These are phyloP conservation scores for Lasiodiplodia gonubiensis DNA, from an alignment of 2,329 filamentous ascomycete species.

Conservation along the genomic window DNA sequence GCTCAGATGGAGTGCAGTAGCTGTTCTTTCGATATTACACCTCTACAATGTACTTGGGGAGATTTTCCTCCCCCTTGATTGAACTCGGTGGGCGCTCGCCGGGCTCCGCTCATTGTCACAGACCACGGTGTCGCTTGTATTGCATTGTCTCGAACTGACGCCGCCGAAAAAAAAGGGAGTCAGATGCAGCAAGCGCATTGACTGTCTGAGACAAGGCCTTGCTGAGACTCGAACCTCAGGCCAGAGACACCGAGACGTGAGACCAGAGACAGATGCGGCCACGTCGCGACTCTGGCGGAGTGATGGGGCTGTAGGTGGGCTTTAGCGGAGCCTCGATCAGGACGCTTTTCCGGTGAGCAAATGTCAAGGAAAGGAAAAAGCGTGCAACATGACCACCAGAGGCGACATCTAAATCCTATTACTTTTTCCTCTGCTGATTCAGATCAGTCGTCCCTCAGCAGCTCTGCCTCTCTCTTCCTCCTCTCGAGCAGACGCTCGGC, in stretches of 20 bases:
- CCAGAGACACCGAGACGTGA: too few relatives aligned
- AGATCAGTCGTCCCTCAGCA: conserved; percentile 13
- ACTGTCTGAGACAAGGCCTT: neutral
- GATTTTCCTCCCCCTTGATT: neutral
- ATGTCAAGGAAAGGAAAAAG: neutral
- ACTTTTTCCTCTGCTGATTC: neutral
- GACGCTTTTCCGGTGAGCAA: neutral
- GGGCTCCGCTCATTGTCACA: conserved; percentile 1
- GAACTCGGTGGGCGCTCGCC: neutral
- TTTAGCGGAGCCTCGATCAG: neutral
- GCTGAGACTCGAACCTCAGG: neutral
- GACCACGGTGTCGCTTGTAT: conserved; percentile 9
- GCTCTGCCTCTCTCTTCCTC: conserved; percentile 39
- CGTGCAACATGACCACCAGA: neutral
- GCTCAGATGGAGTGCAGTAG: too few relatives aligned
- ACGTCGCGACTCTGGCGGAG: neutral
- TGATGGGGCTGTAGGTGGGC: too few relatives aligned
- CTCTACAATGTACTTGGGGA: neutral
- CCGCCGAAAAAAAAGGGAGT: neutral
- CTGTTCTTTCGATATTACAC: neutral
- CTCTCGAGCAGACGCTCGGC: conserved; percentile 40
- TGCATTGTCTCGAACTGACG: conserved; percentile 8
- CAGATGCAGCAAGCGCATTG: neutral
- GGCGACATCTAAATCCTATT: neutral
- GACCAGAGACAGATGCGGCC: neutral